Evolutionary conservation across 768 basidiomycete species (phyloP), one percentile per base, ranked within the genome.

Genomic region (Pleurotus pulmonarius): DNA sequence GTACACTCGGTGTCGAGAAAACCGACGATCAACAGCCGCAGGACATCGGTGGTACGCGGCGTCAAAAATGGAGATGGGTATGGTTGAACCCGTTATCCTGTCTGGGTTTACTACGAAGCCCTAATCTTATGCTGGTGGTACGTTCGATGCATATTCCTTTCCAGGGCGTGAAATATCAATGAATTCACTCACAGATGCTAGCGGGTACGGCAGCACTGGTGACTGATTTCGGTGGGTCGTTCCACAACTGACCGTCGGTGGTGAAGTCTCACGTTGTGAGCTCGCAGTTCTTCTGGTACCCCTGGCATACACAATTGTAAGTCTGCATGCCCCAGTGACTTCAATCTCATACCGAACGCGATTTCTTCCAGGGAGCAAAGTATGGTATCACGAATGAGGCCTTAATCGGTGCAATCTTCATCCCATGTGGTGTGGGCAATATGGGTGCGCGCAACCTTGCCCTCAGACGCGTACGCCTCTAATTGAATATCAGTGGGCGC

Each of bases 51-150:
- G 5, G 16, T 44, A n/a, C 41, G 13, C 41, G 41, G 13, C 39
- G n/a, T 8, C 47, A 47, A 44, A 58, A 59, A 24, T 58, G 39
- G 59, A 56, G 60, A 20, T 70, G 75, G 52, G 70, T 82, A 0
- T 79, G 79, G 65, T 56, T 90, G 18, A 90, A 89, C 63, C 87
- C 87, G 0, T 70, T 90, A 37, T 60, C 65, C 4, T 76, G 81
- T 26, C 62, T 88, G 3, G 57, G 64, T 34, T 62, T 87, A 7
- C 68, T 88, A 3, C 73, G 80, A 13, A 85, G 83, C 56, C 88
- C 86, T 1, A 86, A 83, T 63, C 62, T 89, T 2, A 55, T 82
- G 9, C 64, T 77, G 0, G 66, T 84, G 3, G 87, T 88, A 22
- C 55, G 82, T 75, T 9, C 13, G 24, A 44, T 44, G 41, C 20